Evolutionary conservation across 371 early-diverging fungal genomes (phyloP).

Genomic region (Mortierella sp.): DNA sequence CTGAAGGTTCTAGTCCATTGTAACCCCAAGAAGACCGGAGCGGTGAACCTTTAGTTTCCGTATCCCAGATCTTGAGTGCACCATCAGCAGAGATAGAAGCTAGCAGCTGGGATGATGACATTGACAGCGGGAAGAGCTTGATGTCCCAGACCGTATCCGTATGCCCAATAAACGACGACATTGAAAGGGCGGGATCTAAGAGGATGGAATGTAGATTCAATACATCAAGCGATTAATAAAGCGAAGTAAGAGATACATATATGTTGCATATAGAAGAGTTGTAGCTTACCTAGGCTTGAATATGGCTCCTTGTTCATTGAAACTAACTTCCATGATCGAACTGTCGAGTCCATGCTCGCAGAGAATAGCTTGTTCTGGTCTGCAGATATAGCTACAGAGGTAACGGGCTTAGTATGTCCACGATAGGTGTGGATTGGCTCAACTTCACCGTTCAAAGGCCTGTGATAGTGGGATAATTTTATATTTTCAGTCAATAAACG

Average conservation of each 20-base stretch:
- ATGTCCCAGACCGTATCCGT: constrained; percentile 91
- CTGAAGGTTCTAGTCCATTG: constrained; percentile 57
- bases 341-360: constrained; percentile 81
- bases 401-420: constrained; percentile 82
- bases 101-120: constrained; percentile 60
- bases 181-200: constrained; percentile 66
- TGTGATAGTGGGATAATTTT: not conserved
- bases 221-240: too few species aligned
- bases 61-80: constrained; percentile 87
- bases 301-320: constrained; percentile 66
- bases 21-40: constrained; percentile 68
- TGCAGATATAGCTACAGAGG: constrained; percentile 72
- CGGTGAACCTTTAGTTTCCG: constrained; percentile 60
- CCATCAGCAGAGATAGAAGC: constrained; percentile 88
- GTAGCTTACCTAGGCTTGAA: constrained; percentile 63
- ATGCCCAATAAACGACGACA: constrained; percentile 80
- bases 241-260: not conserved
- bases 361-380: constrained; percentile 75
- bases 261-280: not conserved
- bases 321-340: constrained; percentile 84
- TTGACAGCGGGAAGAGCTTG: constrained; percentile 70
- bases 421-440: constrained; percentile 84
- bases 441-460: constrained; percentile 62
- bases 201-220: not conserved
- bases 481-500: not conserved